Evolutionary conservation across 176 grass and related monocot genomes (phyloP).

Genomic region (Alopecurus myosuroides): DNA sequence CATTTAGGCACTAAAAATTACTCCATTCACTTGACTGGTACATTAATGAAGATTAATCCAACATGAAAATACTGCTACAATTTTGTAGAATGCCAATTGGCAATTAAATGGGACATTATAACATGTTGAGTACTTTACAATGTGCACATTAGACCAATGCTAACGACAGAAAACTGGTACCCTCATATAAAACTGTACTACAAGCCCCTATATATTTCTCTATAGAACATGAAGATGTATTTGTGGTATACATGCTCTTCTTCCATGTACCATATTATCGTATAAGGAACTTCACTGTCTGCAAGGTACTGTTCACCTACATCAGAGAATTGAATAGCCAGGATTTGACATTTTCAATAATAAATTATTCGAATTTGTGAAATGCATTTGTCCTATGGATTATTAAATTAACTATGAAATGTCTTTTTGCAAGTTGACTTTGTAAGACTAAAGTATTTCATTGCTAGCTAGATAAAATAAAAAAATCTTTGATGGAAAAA

Average conservation of each 20-base stretch:
- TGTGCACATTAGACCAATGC: no score
- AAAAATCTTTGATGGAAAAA: not conserved
- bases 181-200: no score
- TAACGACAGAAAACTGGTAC: no score
- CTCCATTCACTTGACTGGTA: no score
- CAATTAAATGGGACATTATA: no score
- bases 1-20: no score
- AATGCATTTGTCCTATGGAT: not conserved
- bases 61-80: no score
- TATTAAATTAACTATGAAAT: not conserved
- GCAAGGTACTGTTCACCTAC: constrained; percentile 89
- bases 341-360: not conserved
- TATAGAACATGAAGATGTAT: not conserved
- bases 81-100: no score
- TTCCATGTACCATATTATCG: constrained; percentile 59
- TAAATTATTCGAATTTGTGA: not conserved
- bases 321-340: not conserved
- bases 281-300: constrained; percentile 69
- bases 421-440: not conserved
- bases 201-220: not conserved
- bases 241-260: not conserved
- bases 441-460: not conserved
- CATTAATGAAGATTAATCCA: no score
- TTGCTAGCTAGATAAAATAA: not conserved
- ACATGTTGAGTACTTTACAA: no score